Percentiles rank a stretch among this genome's conserved stretches.
Evolutionary conservation across 192 early-diverging fungal genomes (phyloP).

Genomic region (Coemansia sp.): DNA sequence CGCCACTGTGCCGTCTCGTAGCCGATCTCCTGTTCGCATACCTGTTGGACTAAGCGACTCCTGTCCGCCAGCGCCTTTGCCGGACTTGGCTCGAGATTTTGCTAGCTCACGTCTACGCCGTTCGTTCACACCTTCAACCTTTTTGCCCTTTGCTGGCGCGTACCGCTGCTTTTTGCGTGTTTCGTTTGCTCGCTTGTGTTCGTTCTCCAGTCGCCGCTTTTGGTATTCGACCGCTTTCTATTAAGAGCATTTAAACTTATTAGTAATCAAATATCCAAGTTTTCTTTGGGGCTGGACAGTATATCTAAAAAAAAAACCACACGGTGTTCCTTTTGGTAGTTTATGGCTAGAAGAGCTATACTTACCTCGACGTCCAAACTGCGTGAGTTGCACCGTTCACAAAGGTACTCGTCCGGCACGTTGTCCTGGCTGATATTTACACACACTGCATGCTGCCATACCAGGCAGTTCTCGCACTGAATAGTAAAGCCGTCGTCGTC

Average conservation of each 20-base stretch:
- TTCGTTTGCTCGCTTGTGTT: slow-evolving; percentile 34
- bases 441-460: slow-evolving; percentile 95
- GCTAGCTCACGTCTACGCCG: slow-evolving; percentile 31
- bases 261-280: neutral
- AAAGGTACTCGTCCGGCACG: slow-evolving; percentile 84
- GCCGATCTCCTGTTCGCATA: slow-evolving; percentile 14
- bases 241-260: neutral
- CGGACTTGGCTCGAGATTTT: slow-evolving; percentile 23
- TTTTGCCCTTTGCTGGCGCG: slow-evolving; percentile 27
- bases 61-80: slow-evolving; percentile 13
- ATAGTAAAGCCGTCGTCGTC: slow-evolving; percentile 98
- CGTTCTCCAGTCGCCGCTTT: slow-evolving; percentile 42
- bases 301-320: neutral
- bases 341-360: neutral
- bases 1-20: slow-evolving; percentile 11
- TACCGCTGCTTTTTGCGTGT: slow-evolving; percentile 33
- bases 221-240: slow-evolving; percentile 50
- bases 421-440: slow-evolving; percentile 66
- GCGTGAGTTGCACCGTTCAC: slow-evolving; percentile 79
- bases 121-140: slow-evolving; percentile 25
- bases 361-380: slow-evolving; percentile 57
- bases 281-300: no score
- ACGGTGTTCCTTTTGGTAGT: neutral
- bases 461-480: slow-evolving; percentile 88
- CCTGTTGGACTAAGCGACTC: slow-evolving; percentile 43